Evolutionary conservation across 23 red algal species (phyloP).

Genomic region (Chondrus crispus): DNA sequence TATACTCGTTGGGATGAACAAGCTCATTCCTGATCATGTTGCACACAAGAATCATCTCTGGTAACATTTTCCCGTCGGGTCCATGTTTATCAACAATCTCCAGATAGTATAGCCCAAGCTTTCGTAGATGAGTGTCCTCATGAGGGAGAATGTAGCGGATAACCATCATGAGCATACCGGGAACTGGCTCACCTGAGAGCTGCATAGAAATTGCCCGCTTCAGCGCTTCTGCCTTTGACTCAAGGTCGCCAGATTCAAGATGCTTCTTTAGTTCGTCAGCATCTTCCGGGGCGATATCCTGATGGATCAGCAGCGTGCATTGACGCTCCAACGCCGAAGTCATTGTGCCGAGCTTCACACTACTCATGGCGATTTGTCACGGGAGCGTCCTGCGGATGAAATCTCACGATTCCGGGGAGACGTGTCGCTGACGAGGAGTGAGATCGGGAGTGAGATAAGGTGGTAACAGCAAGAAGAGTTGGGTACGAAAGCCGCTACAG

Average conservation of each 20-base stretch:
- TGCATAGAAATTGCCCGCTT: constrained; percentile 88
- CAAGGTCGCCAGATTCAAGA: constrained; percentile 80
- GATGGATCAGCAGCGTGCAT: constrained; percentile 92
- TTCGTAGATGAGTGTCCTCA: constrained; percentile 93
- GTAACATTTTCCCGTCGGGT: constrained; percentile 89
- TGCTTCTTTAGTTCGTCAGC: constrained; percentile 66
- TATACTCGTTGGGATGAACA: constrained; percentile 96
- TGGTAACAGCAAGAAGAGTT: too few relatives aligned
- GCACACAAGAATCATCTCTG: constrained; percentile 98
- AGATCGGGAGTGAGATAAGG: too few relatives aligned
- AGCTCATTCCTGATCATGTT: constrained; percentile 99
- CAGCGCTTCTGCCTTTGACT: constrained; percentile 71
- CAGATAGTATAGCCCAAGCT: constrained; percentile 88
- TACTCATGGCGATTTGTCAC: too few relatives aligned
- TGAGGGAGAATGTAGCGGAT: constrained; percentile 95
- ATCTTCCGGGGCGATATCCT: constrained; percentile 56
- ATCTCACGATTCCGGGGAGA: too few relatives aligned
- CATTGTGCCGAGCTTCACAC: too few relatives aligned
- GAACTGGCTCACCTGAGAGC: constrained; percentile 86
- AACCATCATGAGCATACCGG: constrained; percentile 95
- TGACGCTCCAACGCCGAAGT: constrained; percentile 92
- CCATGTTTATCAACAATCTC: constrained; percentile 94
- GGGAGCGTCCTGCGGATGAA: too few relatives aligned
- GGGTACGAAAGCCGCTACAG: too few relatives aligned
- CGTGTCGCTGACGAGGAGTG: too few relatives aligned